These are phyloP conservation scores for Nicotiana otophora DNA, from an alignment of 257 asterid genomes.

Conservation along the genomic window DNA sequence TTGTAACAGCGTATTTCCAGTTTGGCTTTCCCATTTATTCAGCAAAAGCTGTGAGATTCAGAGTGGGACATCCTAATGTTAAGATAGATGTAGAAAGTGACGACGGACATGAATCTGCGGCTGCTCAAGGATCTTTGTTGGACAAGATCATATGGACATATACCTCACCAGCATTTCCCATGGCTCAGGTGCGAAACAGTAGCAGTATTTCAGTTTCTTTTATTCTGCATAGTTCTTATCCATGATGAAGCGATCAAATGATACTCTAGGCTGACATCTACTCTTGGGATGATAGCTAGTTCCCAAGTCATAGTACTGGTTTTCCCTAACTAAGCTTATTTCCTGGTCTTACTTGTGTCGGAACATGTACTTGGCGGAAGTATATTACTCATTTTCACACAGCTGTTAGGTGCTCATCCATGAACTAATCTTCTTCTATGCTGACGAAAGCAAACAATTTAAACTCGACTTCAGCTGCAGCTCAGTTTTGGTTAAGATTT, in stretches of 20 bases:
- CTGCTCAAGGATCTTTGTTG: conserved; percentile 24
- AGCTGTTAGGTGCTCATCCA: neutral
- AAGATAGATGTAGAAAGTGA: conserved; percentile 26
- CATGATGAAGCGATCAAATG: neutral
- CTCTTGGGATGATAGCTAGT: neutral
- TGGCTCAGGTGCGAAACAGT: conserved; percentile 53
- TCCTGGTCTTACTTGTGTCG: neutral
- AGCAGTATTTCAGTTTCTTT: neutral
- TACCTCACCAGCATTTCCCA: conserved; percentile 57
- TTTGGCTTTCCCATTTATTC: conserved; percentile 68
- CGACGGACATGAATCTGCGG: conserved; percentile 16
- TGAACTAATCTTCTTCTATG: neutral
- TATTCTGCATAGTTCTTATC: neutral
- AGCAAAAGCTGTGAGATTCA: conserved; percentile 64
- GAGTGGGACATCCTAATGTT: conserved; percentile 44
- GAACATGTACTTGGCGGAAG: neutral
- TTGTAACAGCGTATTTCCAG: conserved; percentile 67
- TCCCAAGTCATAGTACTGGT: neutral
- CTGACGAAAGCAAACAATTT: neutral
- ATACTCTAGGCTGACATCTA: neutral
- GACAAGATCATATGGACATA: conserved; percentile 59
- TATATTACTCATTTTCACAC: neutral
- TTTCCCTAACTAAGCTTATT: neutral
- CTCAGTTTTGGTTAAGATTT: neutral
- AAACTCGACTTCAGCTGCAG: neutral